These are phyloP conservation scores for Sphaerulina populicola DNA, from an alignment of 2,329 filamentous ascomycete genomes.

Conservation along the genomic window DNA sequence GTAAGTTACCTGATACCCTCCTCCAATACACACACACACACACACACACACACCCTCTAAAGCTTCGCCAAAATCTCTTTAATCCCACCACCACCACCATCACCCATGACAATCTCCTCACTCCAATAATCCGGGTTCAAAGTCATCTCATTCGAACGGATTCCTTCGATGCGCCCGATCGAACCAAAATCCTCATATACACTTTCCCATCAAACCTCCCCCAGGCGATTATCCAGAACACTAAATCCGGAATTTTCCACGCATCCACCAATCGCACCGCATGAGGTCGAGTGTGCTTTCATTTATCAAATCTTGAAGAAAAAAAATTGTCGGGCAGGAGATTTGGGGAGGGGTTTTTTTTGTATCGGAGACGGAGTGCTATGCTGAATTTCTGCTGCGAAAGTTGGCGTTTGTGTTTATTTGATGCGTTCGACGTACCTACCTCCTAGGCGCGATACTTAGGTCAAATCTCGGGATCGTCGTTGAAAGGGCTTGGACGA, in stretches of 20 bases:
- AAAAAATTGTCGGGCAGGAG: too few relatives aligned
- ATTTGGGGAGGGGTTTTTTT: too few relatives aligned
- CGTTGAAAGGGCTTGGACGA: too few relatives aligned
- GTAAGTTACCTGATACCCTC: too few relatives aligned
- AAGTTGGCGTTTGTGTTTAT: too few relatives aligned
- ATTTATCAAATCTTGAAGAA: conserved; percentile 44
- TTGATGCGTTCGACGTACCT: too few relatives aligned
- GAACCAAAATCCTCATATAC: conserved; percentile 50
- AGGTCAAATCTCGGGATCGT: too few relatives aligned
- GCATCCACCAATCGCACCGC: conserved; percentile 46
- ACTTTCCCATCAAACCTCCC: conserved; percentile 47
- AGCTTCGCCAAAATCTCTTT: conserved; percentile 29
- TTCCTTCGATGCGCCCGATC: conserved; percentile 46
- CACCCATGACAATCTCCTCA: conserved; percentile 44
- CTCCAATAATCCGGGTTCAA: conserved; percentile 45
- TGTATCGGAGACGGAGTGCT: too few relatives aligned
- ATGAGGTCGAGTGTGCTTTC: conserved; percentile 42
- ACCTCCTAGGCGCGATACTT: too few relatives aligned
- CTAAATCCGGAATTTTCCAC: conserved; percentile 48
- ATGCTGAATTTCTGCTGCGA: too few relatives aligned
- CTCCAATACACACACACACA: too few relatives aligned
- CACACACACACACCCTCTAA: conserved; percentile 5
- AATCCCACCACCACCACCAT: conserved; percentile 25
- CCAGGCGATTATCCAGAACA: too few relatives aligned
- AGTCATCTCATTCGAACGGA: conserved; percentile 43